Base-by-base conservation (phyloP, 306 rosid genomes). In the Alnus glutinosa region DNA sequence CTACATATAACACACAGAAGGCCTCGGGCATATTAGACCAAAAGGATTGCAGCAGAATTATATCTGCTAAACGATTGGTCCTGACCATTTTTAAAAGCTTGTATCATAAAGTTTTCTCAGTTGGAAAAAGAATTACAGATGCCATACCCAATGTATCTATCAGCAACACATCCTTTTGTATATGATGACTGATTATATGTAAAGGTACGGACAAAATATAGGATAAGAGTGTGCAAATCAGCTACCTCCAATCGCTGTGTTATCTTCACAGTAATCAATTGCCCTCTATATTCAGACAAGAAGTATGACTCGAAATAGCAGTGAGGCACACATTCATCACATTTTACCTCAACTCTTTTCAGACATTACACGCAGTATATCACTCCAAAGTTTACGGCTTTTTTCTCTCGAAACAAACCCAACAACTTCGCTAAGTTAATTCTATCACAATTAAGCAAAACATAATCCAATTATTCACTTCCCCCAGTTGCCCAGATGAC, bases 391-490 rank as follows among this genome's bases (percentile, higher is more conserved):
- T 44, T 28, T 3, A 9, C n/a, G 42, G 18, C 49, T 68, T 42
- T 52, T 44, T 23, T 23, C 28, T 6, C 3, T 49, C 13, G 48
- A 59, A 80, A 55, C 34, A 9, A 79, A 32, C 39, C 11, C 37
- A 37, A 48, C 18, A 64, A 59, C 68, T 15, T 68, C 46, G 3
- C 67, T 2, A 37, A 2, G 72, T n/a, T n/a, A 42, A 39, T 18
- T 67, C 23, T 67, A 39, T 68, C n/a, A n/a, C 72, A 68, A 42
- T 68, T 68, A 68, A 68, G 30, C 52, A 68, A 64, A 64, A 42
- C 67, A 14, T 55, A 44, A n/a, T 54, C 57, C 18, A 3, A 62
- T 23, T 46, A 61, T 36, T n/a, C 16, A 47, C 1, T 48, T n/a
- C 55, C 37, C 49, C 73, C 55, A 67, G 70, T 36, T 15, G 5